Evolutionary conservation across 306 rosid genomes (phyloP).

Genomic region (Sophora flavescens): DNA sequence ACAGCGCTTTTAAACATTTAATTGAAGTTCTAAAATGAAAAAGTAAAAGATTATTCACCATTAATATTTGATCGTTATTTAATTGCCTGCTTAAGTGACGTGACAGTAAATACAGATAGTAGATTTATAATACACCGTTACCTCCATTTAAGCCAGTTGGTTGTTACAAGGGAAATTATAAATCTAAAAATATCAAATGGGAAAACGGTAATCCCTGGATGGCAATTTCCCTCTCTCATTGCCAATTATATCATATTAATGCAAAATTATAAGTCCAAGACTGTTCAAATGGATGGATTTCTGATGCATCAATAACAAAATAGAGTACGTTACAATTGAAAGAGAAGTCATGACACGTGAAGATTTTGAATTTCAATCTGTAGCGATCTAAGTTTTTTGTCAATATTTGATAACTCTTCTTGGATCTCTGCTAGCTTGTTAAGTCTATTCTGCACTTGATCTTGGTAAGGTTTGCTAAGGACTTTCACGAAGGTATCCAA

Average conservation of each 20-base stretch:
- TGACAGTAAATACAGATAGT: neutral
- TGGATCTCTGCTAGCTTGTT: slow-evolving; percentile 69
- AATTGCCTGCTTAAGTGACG: neutral
- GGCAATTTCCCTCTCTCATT: slow-evolving; percentile 22
- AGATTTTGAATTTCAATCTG: slow-evolving; percentile 86
- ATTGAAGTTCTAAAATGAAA: too few relatives aligned
- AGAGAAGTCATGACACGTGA: slow-evolving; percentile 63
- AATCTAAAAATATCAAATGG: neutral
- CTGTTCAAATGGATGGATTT: neutral
- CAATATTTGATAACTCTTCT: slow-evolving; percentile 68
- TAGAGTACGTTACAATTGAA: neutral
- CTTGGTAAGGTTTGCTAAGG: slow-evolving; percentile 79
- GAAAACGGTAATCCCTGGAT: slow-evolving; percentile 1
- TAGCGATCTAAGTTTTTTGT: slow-evolving; percentile 70
- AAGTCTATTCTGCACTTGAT: slow-evolving; percentile 71
- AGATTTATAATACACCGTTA: neutral
- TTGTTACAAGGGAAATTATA: neutral
- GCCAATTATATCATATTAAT: neutral
- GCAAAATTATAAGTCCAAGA: neutral
- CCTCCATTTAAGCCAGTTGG: slow-evolving; percentile 5
- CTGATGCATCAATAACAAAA: slow-evolving; percentile 24
- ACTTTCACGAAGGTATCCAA: slow-evolving; percentile 65
- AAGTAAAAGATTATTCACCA: too few relatives aligned
- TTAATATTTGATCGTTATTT: neutral
- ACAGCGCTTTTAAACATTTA: neutral